These are phyloP conservation scores for Metarhizium humberi DNA, from an alignment of 2,329 filamentous ascomycete genomes.

Conservation along the genomic window DNA sequence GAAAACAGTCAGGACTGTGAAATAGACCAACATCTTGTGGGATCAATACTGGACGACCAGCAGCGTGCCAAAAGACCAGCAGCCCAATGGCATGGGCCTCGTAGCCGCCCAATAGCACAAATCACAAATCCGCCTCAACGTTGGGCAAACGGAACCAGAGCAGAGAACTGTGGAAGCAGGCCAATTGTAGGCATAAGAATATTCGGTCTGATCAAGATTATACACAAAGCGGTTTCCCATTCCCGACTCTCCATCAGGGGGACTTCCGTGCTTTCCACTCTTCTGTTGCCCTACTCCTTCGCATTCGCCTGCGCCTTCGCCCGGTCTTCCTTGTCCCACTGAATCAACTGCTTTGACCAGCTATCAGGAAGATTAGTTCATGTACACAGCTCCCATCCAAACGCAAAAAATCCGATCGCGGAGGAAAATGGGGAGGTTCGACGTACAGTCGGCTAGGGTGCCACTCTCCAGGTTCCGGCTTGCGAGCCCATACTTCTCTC, in stretches of 20 bases:
- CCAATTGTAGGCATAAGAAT: background rate
- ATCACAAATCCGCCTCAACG: background rate
- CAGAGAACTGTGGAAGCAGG: background rate
- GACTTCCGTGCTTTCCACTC: background rate
- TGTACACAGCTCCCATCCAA: background rate
- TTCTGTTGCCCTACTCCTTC: constrained; percentile 14
- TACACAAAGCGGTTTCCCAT: constrained; percentile 6
- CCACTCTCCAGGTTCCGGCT: constrained; percentile 69
- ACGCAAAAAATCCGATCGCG: too few species aligned
- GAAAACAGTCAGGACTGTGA: background rate
- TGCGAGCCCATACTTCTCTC: constrained; percentile 61
- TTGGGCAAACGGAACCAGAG: background rate
- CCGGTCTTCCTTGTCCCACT: constrained; percentile 34
- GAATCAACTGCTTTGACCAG: constrained; percentile 36
- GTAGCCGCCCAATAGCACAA: background rate
- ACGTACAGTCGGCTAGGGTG: constrained; percentile 78
- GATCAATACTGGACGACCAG: too few species aligned
- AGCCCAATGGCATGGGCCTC: background rate
- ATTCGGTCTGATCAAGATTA: constrained; percentile 3
- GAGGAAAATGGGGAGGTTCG: background rate
- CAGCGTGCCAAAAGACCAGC: background rate
- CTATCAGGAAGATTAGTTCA: constrained; percentile 15
- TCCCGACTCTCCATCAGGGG: background rate
- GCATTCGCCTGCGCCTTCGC: constrained; percentile 21
- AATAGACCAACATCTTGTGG: background rate